Evolutionary conservation across 106 monocot species (phyloP).

Genomic region (Amphibolis antarctica): DNA sequence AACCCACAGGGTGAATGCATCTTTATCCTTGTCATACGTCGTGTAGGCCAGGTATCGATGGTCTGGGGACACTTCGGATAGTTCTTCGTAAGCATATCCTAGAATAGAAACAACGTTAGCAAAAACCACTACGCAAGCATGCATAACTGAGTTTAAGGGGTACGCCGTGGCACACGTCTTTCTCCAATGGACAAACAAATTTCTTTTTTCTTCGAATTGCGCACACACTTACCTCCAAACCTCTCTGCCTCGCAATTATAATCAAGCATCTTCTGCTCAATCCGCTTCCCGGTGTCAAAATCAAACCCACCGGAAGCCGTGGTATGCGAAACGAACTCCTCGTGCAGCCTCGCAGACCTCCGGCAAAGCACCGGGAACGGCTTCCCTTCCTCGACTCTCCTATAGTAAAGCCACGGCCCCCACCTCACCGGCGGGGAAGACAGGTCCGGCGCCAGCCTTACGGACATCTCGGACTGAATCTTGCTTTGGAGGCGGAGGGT

Average conservation of each 20-base stretch:
- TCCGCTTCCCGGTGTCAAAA: slow-evolving; percentile 58
- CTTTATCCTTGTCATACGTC: slow-evolving; percentile 94
- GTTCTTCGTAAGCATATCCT: slow-evolving; percentile 88
- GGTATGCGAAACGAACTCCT: slow-evolving; percentile 68
- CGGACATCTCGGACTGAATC: slow-evolving; percentile 89
- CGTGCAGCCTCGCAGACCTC: slow-evolving; percentile 53
- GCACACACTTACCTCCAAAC: slow-evolving; percentile 84
- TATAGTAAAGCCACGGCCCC: slow-evolving; percentile 93
- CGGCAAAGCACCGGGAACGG: slow-evolving; percentile 79
- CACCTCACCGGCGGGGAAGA: slow-evolving; percentile 71
- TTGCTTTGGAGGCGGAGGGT: slow-evolving; percentile 61
- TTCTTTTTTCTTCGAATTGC: not conserved
- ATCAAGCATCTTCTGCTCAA: slow-evolving; percentile 86
- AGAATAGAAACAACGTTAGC: not conserved
- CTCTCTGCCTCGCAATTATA: slow-evolving; percentile 80
- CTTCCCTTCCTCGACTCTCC: slow-evolving; percentile 79
- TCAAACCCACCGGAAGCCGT: slow-evolving; percentile 72
- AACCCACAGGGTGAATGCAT: slow-evolving; percentile 61
- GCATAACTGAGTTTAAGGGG: no score
- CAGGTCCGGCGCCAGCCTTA: slow-evolving; percentile 48
- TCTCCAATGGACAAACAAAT: not conserved
- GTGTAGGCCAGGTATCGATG: slow-evolving; percentile 91
- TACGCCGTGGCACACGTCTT: no score
- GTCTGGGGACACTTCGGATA: slow-evolving; percentile 89
- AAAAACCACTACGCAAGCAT: not conserved